A percentile compares a stretch with the other conserved stretches of the same genome.
Evolutionary conservation across 2,329 filamentous ascomycete species (phyloP).

Genomic region (Coleophoma cylindrospora): DNA sequence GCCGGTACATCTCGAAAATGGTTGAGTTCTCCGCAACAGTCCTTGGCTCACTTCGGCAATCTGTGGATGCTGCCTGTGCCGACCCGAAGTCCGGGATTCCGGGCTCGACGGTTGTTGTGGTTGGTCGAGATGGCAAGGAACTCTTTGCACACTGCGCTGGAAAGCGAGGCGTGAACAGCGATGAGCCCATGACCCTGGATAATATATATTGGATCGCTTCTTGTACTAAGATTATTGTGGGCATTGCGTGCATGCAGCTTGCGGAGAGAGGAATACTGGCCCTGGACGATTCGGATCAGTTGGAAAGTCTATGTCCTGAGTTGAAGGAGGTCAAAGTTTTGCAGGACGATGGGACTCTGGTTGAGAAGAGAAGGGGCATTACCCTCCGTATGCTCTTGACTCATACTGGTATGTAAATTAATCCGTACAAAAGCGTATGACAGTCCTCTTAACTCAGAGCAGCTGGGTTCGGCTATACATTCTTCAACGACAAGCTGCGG

Average conservation of each 20-base stretch:
- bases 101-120: slow-evolving; percentile 38
- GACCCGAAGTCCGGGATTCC: slow-evolving; percentile 27
- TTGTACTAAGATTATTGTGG: slow-evolving; percentile 51
- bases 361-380: slow-evolving; percentile 40
- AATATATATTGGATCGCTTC: slow-evolving; percentile 56
- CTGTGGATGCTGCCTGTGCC: background rate
- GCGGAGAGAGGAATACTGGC: slow-evolving; percentile 43
- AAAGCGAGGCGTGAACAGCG: slow-evolving; percentile 37
- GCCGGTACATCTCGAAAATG: background rate
- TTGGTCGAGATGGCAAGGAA: slow-evolving; percentile 41
- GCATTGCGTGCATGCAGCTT: slow-evolving; percentile 49
- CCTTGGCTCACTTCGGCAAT: too few relatives aligned
- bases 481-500: slow-evolving; percentile 44
- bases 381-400: slow-evolving; percentile 53
- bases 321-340: slow-evolving; percentile 42
- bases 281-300: slow-evolving; percentile 50
- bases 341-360: slow-evolving; percentile 27
- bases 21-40: too few relatives aligned
- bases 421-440: too few relatives aligned
- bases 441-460: slow-evolving; percentile 3
- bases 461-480: slow-evolving; percentile 35
- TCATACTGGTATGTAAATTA: slow-evolving; percentile 30
- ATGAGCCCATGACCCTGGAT: slow-evolving; percentile 52
- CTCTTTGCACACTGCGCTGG: slow-evolving; percentile 44
- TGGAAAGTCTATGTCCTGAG: slow-evolving; percentile 44